phyloP scores from a whole-genome alignment of 2,329 filamentous ascomycete genomes.

The Pleurostoma richardsiae region DNA sequence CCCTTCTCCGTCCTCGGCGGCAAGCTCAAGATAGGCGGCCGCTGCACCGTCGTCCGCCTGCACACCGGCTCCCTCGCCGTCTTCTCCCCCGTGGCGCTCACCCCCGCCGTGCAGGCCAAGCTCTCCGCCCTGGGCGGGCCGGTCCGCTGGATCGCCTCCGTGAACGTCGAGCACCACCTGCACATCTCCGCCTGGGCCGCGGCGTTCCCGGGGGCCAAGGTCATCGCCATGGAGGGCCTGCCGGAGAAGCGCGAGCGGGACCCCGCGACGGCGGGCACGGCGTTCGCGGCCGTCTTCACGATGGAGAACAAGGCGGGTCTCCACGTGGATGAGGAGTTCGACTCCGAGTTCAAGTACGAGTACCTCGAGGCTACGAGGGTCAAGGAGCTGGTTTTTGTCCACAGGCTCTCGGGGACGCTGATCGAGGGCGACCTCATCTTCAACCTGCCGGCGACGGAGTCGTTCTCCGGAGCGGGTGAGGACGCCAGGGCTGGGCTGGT shows the following conservation, averaged over 20 bases:
- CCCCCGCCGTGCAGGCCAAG: conserved; percentile 47
- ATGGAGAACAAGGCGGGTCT: conserved; percentile 10
- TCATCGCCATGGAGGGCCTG: conserved; percentile 60
- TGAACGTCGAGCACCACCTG: conserved; percentile 64
- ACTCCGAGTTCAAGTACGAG: conserved; percentile 58
- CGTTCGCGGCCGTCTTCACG: conserved; percentile 2
- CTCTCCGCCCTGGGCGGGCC: conserved; percentile 40
- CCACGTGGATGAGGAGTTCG: conserved; percentile 54
- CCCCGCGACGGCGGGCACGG: not conserved
- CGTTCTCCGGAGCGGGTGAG: too few relatives aligned
- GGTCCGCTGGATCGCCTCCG: conserved; percentile 59
- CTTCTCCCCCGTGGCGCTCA: conserved; percentile 61
- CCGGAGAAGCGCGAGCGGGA: conserved; percentile 51
- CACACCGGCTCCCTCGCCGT: conserved; percentile 56
- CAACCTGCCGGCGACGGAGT: too few relatives aligned
- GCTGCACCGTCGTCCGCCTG: conserved; percentile 62
- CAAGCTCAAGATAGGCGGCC: conserved; percentile 59
- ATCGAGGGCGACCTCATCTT: too few relatives aligned
- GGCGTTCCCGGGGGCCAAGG: conserved; percentile 54
- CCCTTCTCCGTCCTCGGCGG: conserved; percentile 57
- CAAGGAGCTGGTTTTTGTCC: too few relatives aligned
- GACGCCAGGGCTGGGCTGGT: too few relatives aligned
- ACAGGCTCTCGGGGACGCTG: too few relatives aligned
- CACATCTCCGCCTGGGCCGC: conserved; percentile 60
- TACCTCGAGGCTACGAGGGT: conserved; percentile 35